Base-by-base conservation (phyloP, 179 eudicot genomes). In the Patellifolia procumbens region DNA sequence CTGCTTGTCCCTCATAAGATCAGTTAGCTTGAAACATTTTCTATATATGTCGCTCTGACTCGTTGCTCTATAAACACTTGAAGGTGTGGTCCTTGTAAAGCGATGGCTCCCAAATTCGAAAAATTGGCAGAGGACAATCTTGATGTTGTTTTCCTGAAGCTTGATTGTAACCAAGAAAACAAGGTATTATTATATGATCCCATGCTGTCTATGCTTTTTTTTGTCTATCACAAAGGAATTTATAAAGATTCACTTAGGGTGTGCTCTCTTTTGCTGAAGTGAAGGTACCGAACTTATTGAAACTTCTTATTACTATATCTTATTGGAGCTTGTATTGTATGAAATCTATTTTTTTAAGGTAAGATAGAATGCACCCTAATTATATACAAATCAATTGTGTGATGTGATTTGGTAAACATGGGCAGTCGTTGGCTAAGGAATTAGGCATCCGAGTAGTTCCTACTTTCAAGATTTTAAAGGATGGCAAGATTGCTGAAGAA, bases 41-140 rank as follows among this genome's bases (percentile, higher is more conserved):
- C 19, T 29, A 1, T 22, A 0, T 20, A n/a, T 4, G 51, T 1
- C 0, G 19, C 37, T 37, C 74, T 58, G n/a, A 76, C 46, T 49
- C 37, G 1, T 32, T 35, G 74, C 55, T 71, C 64, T n/a, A 63
- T 22, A 2, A 28, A 63, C 63, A n/a, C 32, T 53, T 72, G 26
- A 81, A 94, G 98, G 97, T 94, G 98, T 26, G 98, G 97, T 34
- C 97, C 98, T 22, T 94, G 98, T 74, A 94, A 94, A 86, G 86
- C 91, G 70, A 94, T 94, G 9, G 98, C 97, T 69, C 98, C 98
- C 13, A 91, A 91, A 71, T 90, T 13, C 72, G 70, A 91, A 74
- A 85, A 87, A 73, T 73, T 94, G 63, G 89, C 98, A n/a, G 79
- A 88, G 85, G 87, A 94, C 73, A 80, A 87, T 72, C 73, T 65